Conservation (phyloP, 768 basidiomycete genomes). For the Vararia minispora region DNA sequence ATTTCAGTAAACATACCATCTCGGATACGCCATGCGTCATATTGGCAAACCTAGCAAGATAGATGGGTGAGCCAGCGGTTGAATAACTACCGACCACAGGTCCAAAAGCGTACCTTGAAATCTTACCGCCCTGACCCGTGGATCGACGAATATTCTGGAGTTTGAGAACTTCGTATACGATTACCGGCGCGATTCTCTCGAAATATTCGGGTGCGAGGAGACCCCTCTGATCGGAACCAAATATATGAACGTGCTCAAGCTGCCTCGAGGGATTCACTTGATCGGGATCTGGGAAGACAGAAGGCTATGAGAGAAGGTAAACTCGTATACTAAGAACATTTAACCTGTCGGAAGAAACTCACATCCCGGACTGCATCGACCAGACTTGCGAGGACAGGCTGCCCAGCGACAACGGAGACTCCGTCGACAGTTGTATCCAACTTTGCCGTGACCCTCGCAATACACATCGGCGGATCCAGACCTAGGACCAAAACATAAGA, state of each 20-base stretch:
- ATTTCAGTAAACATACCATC: constrained; percentile 9
- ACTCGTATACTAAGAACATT: no score
- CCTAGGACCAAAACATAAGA: no score
- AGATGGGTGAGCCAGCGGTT: no score
- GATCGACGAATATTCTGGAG: constrained; percentile 12
- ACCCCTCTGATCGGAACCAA: no score
- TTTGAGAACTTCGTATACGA: constrained; percentile 11
- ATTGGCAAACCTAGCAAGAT: constrained; percentile 3
- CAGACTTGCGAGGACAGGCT: constrained; percentile 12
- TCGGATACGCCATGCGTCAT: constrained; percentile 2
- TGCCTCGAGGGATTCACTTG: no score
- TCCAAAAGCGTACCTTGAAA: constrained; percentile 4
- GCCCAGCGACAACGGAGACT: constrained; percentile 7
- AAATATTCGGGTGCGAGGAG: no score
- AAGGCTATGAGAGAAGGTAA: no score
- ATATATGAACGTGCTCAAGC: no score
- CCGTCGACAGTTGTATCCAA: constrained; percentile 6
- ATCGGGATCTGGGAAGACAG: no score
- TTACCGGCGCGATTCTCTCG: no score
- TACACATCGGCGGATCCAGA: constrained; percentile 12
- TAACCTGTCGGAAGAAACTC: no score
- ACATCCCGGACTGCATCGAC: constrained; percentile 14
- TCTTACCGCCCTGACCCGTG: constrained; percentile 8
- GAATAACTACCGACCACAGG: no score
- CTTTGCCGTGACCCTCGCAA: constrained; percentile 1